These are phyloP conservation scores for Diaporthe longicolla DNA, from an alignment of 2,329 filamentous ascomycete genomes.

Conservation along the genomic window DNA sequence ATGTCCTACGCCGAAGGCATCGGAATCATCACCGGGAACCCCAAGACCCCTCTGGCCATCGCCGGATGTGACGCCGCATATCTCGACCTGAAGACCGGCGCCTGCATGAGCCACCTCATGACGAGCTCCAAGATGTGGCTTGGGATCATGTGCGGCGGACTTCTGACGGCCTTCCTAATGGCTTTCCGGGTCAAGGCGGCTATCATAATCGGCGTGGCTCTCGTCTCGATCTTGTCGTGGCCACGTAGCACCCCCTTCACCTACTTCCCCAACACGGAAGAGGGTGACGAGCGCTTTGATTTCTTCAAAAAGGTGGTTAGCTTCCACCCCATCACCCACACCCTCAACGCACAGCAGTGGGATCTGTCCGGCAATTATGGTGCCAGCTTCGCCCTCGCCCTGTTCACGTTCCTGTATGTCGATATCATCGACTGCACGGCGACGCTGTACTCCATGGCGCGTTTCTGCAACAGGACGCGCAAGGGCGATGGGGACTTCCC, in stretches of 20 bases:
- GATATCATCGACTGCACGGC: slow-evolving; percentile 85
- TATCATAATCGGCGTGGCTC: slow-evolving; percentile 79
- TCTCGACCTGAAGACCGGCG: slow-evolving; percentile 62
- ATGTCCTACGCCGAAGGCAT: slow-evolving; percentile 86
- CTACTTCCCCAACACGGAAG: slow-evolving; percentile 76
- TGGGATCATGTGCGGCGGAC: slow-evolving; percentile 83
- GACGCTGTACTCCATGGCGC: slow-evolving; percentile 85
- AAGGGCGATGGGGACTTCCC: slow-evolving; percentile 81
- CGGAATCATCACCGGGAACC: slow-evolving; percentile 81
- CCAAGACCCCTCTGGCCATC: slow-evolving; percentile 79
- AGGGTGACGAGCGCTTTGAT: slow-evolving; percentile 75
- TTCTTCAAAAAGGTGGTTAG: slow-evolving; percentile 82
- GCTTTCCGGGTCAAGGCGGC: slow-evolving; percentile 82
- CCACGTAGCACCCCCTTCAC: slow-evolving; percentile 79
- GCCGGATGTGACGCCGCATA: slow-evolving; percentile 78
- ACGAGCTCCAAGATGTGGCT: slow-evolving; percentile 86
- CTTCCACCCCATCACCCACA: slow-evolving; percentile 78
- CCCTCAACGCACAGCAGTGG: slow-evolving; percentile 77
- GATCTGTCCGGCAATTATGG: slow-evolving; percentile 66
- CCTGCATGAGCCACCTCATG: slow-evolving; percentile 77
- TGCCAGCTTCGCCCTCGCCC: slow-evolving; percentile 76
- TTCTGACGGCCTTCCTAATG: slow-evolving; percentile 86
- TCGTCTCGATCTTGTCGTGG: slow-evolving; percentile 83
- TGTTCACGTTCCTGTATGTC: slow-evolving; percentile 85
- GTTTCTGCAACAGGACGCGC: slow-evolving; percentile 73